These are phyloP conservation scores for Crithidia fasciculata DNA, from an alignment of 208 protist species.

Conservation along the genomic window DNA sequence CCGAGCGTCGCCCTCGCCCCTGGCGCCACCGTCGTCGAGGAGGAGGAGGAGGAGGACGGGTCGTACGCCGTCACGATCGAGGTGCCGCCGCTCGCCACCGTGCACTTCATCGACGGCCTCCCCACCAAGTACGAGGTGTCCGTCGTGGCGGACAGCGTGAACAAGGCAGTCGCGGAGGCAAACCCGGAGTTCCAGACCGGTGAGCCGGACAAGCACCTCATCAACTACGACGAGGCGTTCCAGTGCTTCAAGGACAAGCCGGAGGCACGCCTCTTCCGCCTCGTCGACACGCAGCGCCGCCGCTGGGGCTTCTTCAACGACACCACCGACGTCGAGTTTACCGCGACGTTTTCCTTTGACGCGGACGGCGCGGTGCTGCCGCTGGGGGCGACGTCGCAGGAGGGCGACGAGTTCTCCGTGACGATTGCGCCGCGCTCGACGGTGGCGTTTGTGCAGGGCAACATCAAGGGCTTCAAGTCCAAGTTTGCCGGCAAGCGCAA, in stretches of 20 bases:
- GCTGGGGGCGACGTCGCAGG: constrained; percentile 25
- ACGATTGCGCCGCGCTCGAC: constrained; percentile 47
- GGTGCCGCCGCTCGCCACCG: constrained; percentile 58
- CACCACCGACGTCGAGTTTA: constrained; percentile 22
- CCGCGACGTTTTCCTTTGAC: constrained; percentile 26
- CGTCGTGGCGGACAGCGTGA: constrained; percentile 54
- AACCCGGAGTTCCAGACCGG: constrained; percentile 57
- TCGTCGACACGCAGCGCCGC: constrained; percentile 47
- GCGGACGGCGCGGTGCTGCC: constrained; percentile 13
- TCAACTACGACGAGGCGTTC: constrained; percentile 58
- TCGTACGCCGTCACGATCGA: constrained; percentile 56
- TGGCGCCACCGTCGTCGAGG: constrained; percentile 38
- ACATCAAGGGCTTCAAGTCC: constrained; percentile 50
- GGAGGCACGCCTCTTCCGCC: constrained; percentile 72
- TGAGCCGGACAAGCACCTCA: constrained; percentile 49
- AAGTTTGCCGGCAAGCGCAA: constrained; percentile 43
- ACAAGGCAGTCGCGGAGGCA: constrained; percentile 46
- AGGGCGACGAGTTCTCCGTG: constrained; percentile 42
- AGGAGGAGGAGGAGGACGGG: constrained; percentile 52
- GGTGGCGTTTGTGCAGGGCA: constrained; percentile 53
- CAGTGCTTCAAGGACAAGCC: constrained; percentile 71
- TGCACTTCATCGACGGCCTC: constrained; percentile 61
- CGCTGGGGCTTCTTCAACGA: constrained; percentile 83
- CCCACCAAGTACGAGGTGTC: constrained; percentile 63
- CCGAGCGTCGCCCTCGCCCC: constrained; percentile 42